Base-by-base conservation (phyloP, 2,329 filamentous ascomycete genomes). In the Colletotrichum higginsianum region DNA sequence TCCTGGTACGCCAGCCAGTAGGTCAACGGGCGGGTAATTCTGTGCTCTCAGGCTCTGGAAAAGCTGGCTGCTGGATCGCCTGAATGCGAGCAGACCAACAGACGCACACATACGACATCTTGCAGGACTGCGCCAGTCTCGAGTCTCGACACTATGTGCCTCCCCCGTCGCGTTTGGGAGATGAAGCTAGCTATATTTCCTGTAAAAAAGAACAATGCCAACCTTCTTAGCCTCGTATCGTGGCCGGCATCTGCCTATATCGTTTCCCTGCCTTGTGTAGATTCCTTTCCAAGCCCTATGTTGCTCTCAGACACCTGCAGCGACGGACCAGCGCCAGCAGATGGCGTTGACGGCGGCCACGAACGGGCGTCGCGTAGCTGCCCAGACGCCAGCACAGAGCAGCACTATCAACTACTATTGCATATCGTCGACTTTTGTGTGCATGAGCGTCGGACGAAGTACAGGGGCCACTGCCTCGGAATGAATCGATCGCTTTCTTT, bases 281-380 rank as follows among this genome's bases (percentile, higher is more conserved):
- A 55, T 23, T 23, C 62, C 56, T 18, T 61, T 44, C 56, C 55
- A 38, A 35, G 16, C 61, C 53, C 26, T 38, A 46, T 53, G 40
- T 53, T 46, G 40, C n/a, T 49, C 35, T 40, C 61, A 35, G 21
- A 49, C 16, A 66, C 26, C 64, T 47, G 58, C 50, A 26, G 52
- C 65, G 57, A 71, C 67, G 44, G 68, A 40, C 68, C 68, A 55
- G 55, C 58, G 40, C 18, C 40, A 53, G 52, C 18, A 58, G 53
- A 63, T 58, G 68, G 68, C 68, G 65, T 68, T 71, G 68, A 71
- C 58, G 68, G 68, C 58, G 58, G 68, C 30, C 47, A 58, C 30
- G 40, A 60, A 55, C 68, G 61, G 66, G 66, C 70, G 66, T 52
- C 40, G 70, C 44, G 55, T 49, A 30, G 55, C n/a, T 56, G 49